A percentile compares a stretch with the other conserved stretches of the same genome.
phyloP scores from a whole-genome alignment of 2,329 filamentous ascomycete genomes.

The Verticillium isaacii region DNA sequence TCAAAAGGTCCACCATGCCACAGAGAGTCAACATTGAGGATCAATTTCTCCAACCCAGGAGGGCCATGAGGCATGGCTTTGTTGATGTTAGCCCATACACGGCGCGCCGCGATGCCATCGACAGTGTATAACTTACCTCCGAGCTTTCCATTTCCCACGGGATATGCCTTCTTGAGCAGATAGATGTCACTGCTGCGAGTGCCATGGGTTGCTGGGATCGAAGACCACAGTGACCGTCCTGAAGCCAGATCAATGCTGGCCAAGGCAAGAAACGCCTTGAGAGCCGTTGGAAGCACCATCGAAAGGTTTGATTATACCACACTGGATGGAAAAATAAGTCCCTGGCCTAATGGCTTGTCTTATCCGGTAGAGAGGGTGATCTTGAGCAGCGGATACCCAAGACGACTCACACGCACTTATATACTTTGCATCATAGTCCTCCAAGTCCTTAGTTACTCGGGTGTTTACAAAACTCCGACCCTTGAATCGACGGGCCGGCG shows the following conservation, averaged over 20 bases:
- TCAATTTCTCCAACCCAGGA: constrained; percentile 34
- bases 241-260: background rate
- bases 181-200: constrained; percentile 2
- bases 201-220: constrained; percentile 2
- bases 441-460: background rate
- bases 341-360: background rate
- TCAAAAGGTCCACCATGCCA: constrained; percentile 48
- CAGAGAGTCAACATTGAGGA: constrained; percentile 42
- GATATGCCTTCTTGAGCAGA: constrained; percentile 31
- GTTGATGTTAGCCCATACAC: background rate
- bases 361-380: background rate
- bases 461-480: background rate
- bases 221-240: constrained; percentile 6
- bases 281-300: background rate
- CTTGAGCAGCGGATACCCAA: background rate
- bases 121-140: constrained; percentile 24
- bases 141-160: constrained; percentile 43
- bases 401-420: background rate
- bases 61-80: constrained; percentile 36
- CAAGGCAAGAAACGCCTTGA: background rate
- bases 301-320: background rate
- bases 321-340: background rate
- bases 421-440: background rate
- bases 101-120: too few species aligned
- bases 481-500: background rate